These are phyloP conservation scores for Penicillium silybi DNA, from an alignment of 495 filamentous ascomycete species.

Conservation along the genomic window DNA sequence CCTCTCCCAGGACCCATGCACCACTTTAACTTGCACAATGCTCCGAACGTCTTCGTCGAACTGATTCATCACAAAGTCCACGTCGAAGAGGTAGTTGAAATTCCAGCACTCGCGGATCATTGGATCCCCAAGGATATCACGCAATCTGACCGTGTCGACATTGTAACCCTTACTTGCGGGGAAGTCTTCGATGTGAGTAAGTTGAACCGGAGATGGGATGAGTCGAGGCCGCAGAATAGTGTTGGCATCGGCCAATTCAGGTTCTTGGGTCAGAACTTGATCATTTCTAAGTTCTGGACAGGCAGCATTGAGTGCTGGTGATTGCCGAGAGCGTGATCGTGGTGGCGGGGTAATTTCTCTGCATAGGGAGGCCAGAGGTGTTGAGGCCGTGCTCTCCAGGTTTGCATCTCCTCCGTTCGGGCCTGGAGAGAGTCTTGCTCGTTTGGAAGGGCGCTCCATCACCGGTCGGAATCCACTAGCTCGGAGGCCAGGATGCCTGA, in stretches of 20 bases:
- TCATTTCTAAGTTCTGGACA: constrained; percentile 5
- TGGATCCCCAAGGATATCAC: constrained; percentile 74
- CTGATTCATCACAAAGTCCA: constrained; percentile 66
- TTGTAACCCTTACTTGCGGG: constrained; percentile 52
- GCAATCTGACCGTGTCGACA: constrained; percentile 61
- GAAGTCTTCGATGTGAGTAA: constrained; percentile 68
- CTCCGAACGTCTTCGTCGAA: constrained; percentile 68
- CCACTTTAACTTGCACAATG: constrained; percentile 65
- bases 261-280: background rate
- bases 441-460: constrained; percentile 17
- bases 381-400: background rate
- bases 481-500: background rate
- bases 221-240: background rate
- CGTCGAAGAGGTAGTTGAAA: constrained; percentile 83
- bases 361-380: constrained; percentile 28
- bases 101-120: constrained; percentile 84
- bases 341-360: constrained; percentile 34
- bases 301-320: background rate
- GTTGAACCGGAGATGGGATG: constrained; percentile 63
- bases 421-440: constrained; percentile 10
- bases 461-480: background rate
- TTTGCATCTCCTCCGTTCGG: background rate
- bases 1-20: constrained; percentile 85
- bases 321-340: constrained; percentile 7
- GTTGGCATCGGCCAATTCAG: background rate